Conservation (phyloP, 331 rosid genomes). For the Pyrus hybrid region DNA sequence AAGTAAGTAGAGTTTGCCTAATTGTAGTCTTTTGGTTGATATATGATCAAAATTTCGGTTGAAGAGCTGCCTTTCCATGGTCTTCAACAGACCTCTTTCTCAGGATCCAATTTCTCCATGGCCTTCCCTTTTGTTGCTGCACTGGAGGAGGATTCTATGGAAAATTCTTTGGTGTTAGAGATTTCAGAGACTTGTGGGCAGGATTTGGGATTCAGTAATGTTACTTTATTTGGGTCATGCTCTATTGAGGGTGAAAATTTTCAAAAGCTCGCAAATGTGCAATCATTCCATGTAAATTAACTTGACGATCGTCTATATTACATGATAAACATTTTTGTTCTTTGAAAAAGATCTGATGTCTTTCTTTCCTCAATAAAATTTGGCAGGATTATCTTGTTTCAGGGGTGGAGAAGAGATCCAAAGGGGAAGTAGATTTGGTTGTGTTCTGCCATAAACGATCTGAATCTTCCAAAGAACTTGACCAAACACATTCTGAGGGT, state of each 20-base stretch:
- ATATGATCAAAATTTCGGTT: slow-evolving; percentile 10
- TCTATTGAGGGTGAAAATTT: slow-evolving; percentile 36
- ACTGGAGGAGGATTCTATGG: slow-evolving; percentile 57
- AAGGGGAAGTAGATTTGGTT: slow-evolving; percentile 62
- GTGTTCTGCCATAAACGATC: slow-evolving; percentile 63
- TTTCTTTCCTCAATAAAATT: slow-evolving; percentile 13
- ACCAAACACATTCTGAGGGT: slow-evolving; percentile 56
- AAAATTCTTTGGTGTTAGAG: slow-evolving; percentile 58
- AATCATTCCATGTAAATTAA: slow-evolving; percentile 60
- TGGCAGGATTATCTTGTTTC: slow-evolving; percentile 64
- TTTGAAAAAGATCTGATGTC: slow-evolving; percentile 22
- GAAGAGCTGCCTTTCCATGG: slow-evolving; percentile 17
- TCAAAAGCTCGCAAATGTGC: slow-evolving; percentile 34
- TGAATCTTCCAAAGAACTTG: slow-evolving; percentile 28
- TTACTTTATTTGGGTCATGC: slow-evolving; percentile 60
- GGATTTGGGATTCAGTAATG: slow-evolving; percentile 40
- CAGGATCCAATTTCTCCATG: slow-evolving; percentile 73
- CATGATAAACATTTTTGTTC: slow-evolving; percentile 14
- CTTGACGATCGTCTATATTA: slow-evolving; percentile 3
- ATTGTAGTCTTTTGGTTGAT: not conserved
- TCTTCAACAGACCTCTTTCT: slow-evolving; percentile 54
- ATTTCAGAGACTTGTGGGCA: slow-evolving; percentile 69
- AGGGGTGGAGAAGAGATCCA: slow-evolving; percentile 43
- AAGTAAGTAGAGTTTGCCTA: slow-evolving; percentile 43
- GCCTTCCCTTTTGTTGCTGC: slow-evolving; percentile 88